Evolutionary conservation across 2,329 filamentous ascomycete species (phyloP), one percentile per base, ranked within the genome.

Genomic region (Sarocladiaceae sp.): DNA sequence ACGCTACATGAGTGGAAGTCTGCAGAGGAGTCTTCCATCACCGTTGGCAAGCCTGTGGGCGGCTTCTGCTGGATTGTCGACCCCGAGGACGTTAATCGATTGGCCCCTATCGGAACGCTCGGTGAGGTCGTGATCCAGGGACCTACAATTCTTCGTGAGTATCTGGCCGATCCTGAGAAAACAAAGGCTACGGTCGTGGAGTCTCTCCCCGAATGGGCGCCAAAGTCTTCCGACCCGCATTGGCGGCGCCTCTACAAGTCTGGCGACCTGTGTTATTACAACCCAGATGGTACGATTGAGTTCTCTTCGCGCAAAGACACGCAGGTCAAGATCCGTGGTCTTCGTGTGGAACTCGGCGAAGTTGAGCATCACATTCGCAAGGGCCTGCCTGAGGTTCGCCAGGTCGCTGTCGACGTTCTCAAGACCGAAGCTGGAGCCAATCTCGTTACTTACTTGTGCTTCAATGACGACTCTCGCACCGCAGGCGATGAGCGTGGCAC

Each of bases 71-170:
- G 49, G 49, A 42, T 51, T 19, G 45, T 47, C 19, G 43, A 51
- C 13, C 33, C 43, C 9, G 23, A 45, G 6, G 27, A 52, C 31
- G 27, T 32, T 15, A 19, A 44, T 11, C 29, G 39, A 6, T 33
- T 49, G 1, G 47, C 45, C 2, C 51, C 51, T 18, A 12, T 49
- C 15, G 51, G 51, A 7, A 43, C 33, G 9, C 12, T 49, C 3
- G 50, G 51, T 3, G 51, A 53, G 37, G 39, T 53, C 9, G 32
- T 49, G 13, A 46, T 53, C 16, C 44, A 53, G 27, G 49, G 47
- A 1, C 72, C 71, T 18, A 45, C 41, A n/a, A 10, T 77, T 12
- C 69, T 67, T 19, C 58, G 66, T 26, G 70, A 71, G 24, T 78
- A 78, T 45, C 55, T 74, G 12, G 68, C 70, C 44, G 47, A 56